Evolutionary conservation across 768 basidiomycete genomes (phyloP), one percentile per base, ranked within the genome.

Genomic region (Chalciporus sphaerocephalus): DNA sequence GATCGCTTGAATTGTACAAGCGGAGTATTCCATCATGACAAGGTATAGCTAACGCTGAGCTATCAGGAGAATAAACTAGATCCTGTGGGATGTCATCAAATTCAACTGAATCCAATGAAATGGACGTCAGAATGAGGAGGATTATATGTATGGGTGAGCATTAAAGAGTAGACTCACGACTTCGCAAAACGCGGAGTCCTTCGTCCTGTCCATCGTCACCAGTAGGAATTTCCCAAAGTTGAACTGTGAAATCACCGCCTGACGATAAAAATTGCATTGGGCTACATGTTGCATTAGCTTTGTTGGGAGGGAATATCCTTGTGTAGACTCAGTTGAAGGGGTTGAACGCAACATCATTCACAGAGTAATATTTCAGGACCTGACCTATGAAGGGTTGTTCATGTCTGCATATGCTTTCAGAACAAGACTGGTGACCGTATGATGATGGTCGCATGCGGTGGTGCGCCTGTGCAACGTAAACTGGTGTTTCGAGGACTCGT

Each of bases 331-430:
- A 77, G 79, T 72, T 68, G 47, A 46, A 53, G 1, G 80, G 78
- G 54, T 79, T 73, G 46, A 81, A 78, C 17, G 74, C 74, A 30
- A 81, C 67, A 46, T 82, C 79, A 39, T 74, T 72, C 0, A 85
- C 72, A 1, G 75, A 67, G 47, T 80, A 82, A 48, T 81, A 68
- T 50, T 78, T 80, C 15, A 42, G 62, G 8, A 48, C 46, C 27
- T 45, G 49, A 33, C 52, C 62, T 58, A 32, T 16, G 34, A 23
- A 6, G 6, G 25, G 25, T 43, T 34, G 25, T 23, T 18, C 25
- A 33, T 25, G 20, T 18, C 18, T 16, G 7, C 22, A 30, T 23
- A 22, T 25, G 21, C 10, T 2, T 27, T 16, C 4, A 24, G 12
- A 13, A 5, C 25, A 27, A 4, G 9, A 22, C 10, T 15, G 28